Evolutionary conservation across 306 rosid genomes (phyloP).

Genomic region (Lagenaria siceraria): DNA sequence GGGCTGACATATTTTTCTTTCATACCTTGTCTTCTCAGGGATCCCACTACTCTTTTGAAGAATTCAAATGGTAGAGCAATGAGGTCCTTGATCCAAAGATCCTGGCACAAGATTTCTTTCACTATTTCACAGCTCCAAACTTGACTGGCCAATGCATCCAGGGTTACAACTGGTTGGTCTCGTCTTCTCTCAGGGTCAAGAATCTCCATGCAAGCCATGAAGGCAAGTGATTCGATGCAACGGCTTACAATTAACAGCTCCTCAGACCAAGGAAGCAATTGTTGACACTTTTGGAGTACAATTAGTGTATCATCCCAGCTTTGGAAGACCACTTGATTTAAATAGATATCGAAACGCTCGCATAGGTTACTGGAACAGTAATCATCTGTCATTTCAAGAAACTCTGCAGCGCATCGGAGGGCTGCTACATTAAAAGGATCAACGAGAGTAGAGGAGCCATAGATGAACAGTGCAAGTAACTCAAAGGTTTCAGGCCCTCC

Average conservation of each 20-base stretch:
- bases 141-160: constrained; percentile 42
- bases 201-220: constrained; percentile 97
- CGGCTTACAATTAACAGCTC: constrained; percentile 64
- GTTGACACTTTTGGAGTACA: constrained; percentile 64
- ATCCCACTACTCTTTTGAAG: constrained; percentile 60
- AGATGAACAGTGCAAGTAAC: constrained; percentile 61
- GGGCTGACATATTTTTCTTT: constrained; percentile 67
- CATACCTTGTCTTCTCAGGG: constrained; percentile 88
- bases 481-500: constrained; percentile 81
- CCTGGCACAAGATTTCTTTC: constrained; percentile 40
- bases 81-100: constrained; percentile 78
- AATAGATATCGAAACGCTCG: constrained; percentile 58
- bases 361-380: constrained; percentile 52
- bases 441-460: constrained; percentile 60
- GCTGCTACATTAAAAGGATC: constrained; percentile 75
- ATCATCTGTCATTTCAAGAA: constrained; percentile 79
- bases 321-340: constrained; percentile 75
- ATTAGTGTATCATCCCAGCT: constrained; percentile 86
- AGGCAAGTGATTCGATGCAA: constrained; percentile 78
- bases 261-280: constrained; percentile 75
- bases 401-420: constrained; percentile 73
- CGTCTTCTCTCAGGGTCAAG: constrained; percentile 65
- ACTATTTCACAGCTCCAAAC: constrained; percentile 47
- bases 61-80: constrained; percentile 63
- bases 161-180: constrained; percentile 49